Conservation (phyloP, 2,329 filamentous ascomycete genomes). For the Nigrograna mackinnonii region DNA sequence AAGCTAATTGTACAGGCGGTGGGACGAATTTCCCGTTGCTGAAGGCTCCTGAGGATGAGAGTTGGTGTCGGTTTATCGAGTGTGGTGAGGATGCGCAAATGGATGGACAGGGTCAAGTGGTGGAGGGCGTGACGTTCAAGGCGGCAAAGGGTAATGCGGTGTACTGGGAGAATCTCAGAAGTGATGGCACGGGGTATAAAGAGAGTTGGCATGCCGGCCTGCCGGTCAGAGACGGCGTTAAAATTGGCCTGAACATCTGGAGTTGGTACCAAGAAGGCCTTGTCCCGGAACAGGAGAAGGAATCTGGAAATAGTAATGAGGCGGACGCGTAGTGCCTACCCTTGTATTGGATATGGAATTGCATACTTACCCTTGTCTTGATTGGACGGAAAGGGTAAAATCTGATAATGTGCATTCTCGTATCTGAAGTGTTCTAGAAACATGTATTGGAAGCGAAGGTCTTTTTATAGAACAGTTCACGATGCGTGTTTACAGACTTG, state of each 20-base stretch:
- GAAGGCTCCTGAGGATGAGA: conserved; percentile 42
- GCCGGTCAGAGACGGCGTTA: conserved; percentile 58
- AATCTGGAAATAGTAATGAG: too few species aligned
- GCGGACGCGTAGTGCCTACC: too few species aligned
- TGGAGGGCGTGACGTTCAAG: conserved; percentile 59
- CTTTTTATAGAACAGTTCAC: too few species aligned
- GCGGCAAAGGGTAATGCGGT: conserved; percentile 62
- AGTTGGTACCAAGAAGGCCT: conserved; percentile 64
- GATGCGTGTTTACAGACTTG: too few species aligned
- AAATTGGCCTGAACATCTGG: conserved; percentile 68
- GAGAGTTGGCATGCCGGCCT: conserved; percentile 66
- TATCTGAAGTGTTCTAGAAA: too few species aligned
- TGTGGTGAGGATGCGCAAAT: conserved; percentile 40
- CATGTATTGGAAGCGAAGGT: too few species aligned
- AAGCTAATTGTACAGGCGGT: conserved; percentile 56
- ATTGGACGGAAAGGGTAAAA: too few species aligned
- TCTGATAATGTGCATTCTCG: too few species aligned
- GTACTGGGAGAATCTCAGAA: conserved; percentile 64
- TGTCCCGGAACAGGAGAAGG: too few species aligned
- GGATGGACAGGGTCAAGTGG: conserved; percentile 12
- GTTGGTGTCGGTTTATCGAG: conserved; percentile 63
- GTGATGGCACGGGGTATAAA: conserved; percentile 59
- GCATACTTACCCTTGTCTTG: too few species aligned
- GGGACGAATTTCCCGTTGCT: conserved; percentile 65
- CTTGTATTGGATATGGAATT: too few species aligned